Conservation (phyloP, 164 flowering plant species). For the Pachysandra terminalis region DNA sequence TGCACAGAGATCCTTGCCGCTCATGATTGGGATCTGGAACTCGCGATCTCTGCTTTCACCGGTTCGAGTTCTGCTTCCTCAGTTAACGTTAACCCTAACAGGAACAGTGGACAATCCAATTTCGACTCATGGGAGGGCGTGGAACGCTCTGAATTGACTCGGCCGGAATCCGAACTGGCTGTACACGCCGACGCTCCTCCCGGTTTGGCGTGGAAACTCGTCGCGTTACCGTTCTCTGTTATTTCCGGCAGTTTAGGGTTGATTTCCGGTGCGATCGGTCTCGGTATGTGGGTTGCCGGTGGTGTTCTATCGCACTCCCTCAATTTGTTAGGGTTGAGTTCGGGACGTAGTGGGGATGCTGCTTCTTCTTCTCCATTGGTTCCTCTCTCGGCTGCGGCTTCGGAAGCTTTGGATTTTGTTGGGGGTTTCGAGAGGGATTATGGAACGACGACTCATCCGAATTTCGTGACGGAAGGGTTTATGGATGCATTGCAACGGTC, state of each 20-base stretch:
- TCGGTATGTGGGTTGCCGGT: constrained; percentile 66
- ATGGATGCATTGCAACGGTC: constrained; percentile 74
- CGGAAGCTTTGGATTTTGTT: constrained; percentile 57
- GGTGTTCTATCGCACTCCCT: constrained; percentile 56
- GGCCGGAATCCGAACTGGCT: not conserved
- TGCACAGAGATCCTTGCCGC: constrained; percentile 70
- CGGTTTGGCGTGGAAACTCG: constrained; percentile 54
- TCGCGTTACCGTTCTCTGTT: constrained; percentile 58
- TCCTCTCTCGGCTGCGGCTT: constrained; percentile 36
- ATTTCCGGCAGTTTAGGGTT: constrained; percentile 64
- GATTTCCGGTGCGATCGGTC: constrained; percentile 59
- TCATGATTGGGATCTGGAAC: constrained; percentile 74
- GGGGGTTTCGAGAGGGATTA: constrained; percentile 53
- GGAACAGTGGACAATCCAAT: constrained; percentile 1
- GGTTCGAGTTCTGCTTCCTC: not conserved
- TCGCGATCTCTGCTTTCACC: constrained; percentile 58
- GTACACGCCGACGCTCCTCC: constrained; percentile 26
- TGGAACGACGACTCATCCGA: constrained; percentile 43
- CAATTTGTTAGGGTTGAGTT: constrained; percentile 40
- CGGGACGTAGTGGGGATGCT: constrained; percentile 23
- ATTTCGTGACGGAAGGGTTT: constrained; percentile 55
- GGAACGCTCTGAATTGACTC: not conserved
- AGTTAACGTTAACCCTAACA: not conserved
- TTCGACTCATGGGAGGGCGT: not conserved
- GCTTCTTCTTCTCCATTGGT: constrained; percentile 30